These are phyloP conservation scores for Paspalum notatum DNA, from an alignment of 176 grass and related monocot species.

Conservation along the genomic window DNA sequence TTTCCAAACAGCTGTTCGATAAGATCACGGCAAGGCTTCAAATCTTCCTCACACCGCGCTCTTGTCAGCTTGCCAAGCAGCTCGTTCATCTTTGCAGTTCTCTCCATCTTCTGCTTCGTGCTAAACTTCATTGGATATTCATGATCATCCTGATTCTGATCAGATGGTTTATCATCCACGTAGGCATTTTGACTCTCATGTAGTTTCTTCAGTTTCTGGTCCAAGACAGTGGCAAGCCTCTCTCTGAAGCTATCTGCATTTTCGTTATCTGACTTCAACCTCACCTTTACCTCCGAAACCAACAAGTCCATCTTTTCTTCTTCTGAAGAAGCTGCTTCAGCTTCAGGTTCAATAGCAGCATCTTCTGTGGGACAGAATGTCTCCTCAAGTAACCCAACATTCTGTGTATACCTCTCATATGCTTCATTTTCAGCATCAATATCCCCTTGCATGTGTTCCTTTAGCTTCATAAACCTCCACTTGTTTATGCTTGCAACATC, in stretches of 20 bases:
- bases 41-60: conserved; percentile 60
- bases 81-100: conserved; percentile 52
- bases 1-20: conserved; percentile 44
- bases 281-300: conserved; percentile 69
- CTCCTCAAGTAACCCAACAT: conserved; percentile 81
- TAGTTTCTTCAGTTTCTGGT: conserved; percentile 73
- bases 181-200: conserved; percentile 27
- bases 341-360: conserved; percentile 38
- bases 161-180: conserved; percentile 42
- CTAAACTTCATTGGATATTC: conserved; percentile 24
- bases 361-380: conserved; percentile 54
- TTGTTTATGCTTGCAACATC: conserved; percentile 66
- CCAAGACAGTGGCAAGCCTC: conserved; percentile 57
- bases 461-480: conserved; percentile 90
- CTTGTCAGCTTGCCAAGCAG: conserved; percentile 67
- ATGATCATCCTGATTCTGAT: conserved; percentile 42
- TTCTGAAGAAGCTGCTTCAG: conserved; percentile 47
- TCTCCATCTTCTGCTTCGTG: conserved; percentile 48
- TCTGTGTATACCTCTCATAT: conserved; percentile 79
- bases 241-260: conserved; percentile 54
- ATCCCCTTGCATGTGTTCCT: conserved; percentile 77
- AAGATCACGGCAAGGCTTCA: conserved; percentile 64
- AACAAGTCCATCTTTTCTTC: conserved; percentile 60
- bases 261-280: conserved; percentile 63
- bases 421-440: conserved; percentile 87